Evolutionary conservation across 2,329 filamentous ascomycete genomes (phyloP).

Genomic region (Penicillium rolfsii): DNA sequence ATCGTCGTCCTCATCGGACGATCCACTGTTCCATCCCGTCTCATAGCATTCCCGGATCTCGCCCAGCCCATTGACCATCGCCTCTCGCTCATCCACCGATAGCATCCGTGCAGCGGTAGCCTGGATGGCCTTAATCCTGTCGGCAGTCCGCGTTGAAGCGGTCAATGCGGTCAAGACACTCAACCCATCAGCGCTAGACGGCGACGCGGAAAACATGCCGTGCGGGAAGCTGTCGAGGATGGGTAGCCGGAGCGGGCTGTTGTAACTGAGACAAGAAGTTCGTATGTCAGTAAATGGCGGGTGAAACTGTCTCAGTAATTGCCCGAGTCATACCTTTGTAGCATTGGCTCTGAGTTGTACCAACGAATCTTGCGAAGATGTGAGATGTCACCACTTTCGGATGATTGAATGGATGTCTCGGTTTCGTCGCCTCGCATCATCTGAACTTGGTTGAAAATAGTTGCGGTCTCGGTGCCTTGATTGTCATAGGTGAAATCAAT

Average conservation of each 20-base stretch:
- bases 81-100: constrained; percentile 77
- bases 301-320: constrained; percentile 14
- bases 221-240: constrained; percentile 80
- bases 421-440: constrained; percentile 35
- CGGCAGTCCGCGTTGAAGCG: constrained; percentile 73
- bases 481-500: constrained; percentile 45
- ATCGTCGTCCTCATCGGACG: constrained; percentile 50
- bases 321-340: constrained; percentile 36
- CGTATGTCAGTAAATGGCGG: constrained; percentile 3
- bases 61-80: constrained; percentile 76
- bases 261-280: constrained; percentile 33
- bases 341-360: constrained; percentile 40
- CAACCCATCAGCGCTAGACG: constrained; percentile 49
- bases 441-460: constrained; percentile 43
- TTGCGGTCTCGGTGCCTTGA: constrained; percentile 28
- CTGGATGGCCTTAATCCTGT: constrained; percentile 68
- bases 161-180: constrained; percentile 63
- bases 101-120: constrained; percentile 65
- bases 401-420: constrained; percentile 17
- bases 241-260: constrained; percentile 66
- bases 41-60: constrained; percentile 86
- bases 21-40: constrained; percentile 80
- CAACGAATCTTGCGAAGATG: constrained; percentile 36
- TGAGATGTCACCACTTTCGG: constrained; percentile 28
- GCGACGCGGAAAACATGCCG: constrained; percentile 63